These are phyloP conservation scores for Teunomyces barrocoloradensis DNA, from an alignment of 805 yeast genomes.

Conservation along the genomic window DNA sequence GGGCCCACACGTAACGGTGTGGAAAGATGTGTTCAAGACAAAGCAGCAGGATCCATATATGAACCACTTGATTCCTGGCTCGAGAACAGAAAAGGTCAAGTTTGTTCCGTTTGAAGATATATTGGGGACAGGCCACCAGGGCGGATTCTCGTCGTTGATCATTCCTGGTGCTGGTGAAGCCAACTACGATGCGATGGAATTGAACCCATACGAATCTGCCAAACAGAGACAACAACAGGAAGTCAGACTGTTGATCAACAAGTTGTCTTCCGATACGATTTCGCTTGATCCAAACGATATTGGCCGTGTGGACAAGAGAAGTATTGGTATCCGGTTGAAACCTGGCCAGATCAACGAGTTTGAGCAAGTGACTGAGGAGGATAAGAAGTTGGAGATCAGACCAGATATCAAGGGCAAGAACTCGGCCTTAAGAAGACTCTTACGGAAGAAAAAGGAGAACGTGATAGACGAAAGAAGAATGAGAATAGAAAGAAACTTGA, in stretches of 20 bases:
- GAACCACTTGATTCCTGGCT: slow-evolving; percentile 83
- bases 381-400: slow-evolving; percentile 51
- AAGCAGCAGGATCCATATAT: slow-evolving; percentile 85
- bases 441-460: slow-evolving; percentile 81
- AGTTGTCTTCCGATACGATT: slow-evolving; percentile 89
- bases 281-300: slow-evolving; percentile 83
- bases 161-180: slow-evolving; percentile 99
- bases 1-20: slow-evolving; percentile 92
- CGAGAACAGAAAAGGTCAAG: slow-evolving; percentile 61
- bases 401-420: slow-evolving; percentile 77
- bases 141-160: slow-evolving; percentile 50
- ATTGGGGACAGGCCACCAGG: slow-evolving; percentile 81
- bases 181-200: slow-evolving; percentile 88
- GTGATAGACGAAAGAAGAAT: slow-evolving; percentile 82
- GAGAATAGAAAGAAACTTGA: slow-evolving; percentile 71
- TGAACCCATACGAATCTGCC: slow-evolving; percentile 88
- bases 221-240: slow-evolving; percentile 93
- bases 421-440: slow-evolving; percentile 74
- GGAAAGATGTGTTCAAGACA: slow-evolving; percentile 79
- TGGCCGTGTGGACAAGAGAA: slow-evolving; percentile 78
- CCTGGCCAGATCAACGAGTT: slow-evolving; percentile 49
- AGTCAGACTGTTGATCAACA: slow-evolving; percentile 80
- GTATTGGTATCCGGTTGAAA: slow-evolving; percentile 59
- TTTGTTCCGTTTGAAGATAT: slow-evolving; percentile 96
- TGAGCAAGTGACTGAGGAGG: slow-evolving; percentile 38